Evolutionary conservation across 106 monocot species (phyloP).

Genomic region (Allium sativum): DNA sequence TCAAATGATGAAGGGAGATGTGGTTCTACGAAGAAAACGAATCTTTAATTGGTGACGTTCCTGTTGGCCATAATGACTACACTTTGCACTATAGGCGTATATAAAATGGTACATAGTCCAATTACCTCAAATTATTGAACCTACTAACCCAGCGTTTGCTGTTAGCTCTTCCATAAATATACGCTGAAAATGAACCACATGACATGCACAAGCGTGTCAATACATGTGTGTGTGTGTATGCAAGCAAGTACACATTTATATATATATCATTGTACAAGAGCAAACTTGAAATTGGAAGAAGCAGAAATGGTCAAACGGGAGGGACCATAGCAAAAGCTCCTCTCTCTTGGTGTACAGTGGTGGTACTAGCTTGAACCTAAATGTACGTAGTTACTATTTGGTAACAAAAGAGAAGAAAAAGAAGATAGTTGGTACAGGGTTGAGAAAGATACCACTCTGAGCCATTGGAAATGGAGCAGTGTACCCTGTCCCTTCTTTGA

Average conservation of each 20-base stretch:
- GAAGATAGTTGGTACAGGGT: neutral
- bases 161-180: too few species aligned
- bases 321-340: neutral
- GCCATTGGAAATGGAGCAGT: constrained; percentile 20
- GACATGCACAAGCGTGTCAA: too few species aligned
- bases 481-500: constrained; percentile 3
- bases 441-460: constrained; percentile 17
- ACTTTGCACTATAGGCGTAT: too few species aligned
- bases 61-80: constrained; percentile 1
- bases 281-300: neutral
- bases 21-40: too few species aligned
- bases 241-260: too few species aligned
- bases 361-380: too few species aligned
- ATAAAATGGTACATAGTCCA: too few species aligned
- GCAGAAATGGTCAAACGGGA: neutral
- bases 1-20: neutral
- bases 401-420: neutral
- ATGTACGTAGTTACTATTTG: neutral
- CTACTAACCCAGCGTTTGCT: too few species aligned
- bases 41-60: neutral
- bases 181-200: too few species aligned
- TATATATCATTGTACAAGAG: too few species aligned
- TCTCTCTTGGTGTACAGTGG: neutral
- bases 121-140: too few species aligned
- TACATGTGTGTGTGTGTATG: too few species aligned